Conservation (phyloP, 176 grass and related monocot genomes). For the Coix lacrymajobi region DNA sequence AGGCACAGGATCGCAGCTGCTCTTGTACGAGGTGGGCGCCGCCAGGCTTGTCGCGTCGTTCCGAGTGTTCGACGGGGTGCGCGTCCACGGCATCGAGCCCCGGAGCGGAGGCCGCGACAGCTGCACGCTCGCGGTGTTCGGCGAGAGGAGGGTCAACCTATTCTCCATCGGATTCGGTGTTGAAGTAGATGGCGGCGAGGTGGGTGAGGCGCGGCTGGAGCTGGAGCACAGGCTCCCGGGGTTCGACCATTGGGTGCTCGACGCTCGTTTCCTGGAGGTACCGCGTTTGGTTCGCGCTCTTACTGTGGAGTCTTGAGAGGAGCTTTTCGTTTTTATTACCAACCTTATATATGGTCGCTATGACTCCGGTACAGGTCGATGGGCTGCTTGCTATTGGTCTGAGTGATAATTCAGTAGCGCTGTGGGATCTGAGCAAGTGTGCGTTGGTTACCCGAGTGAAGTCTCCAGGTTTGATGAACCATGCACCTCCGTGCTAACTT, state of each 20-base stretch:
- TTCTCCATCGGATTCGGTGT: slow-evolving; percentile 25
- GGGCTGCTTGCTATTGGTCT: slow-evolving; percentile 63
- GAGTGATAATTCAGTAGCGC: slow-evolving; percentile 76
- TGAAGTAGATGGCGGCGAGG: background rate
- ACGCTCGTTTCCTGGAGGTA: slow-evolving; percentile 66
- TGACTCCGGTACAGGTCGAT: slow-evolving; percentile 38
- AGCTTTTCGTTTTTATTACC: background rate
- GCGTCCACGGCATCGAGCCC: slow-evolving; percentile 73
- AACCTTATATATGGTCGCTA: background rate
- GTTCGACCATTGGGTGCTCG: slow-evolving; percentile 88
- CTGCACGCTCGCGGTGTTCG: slow-evolving; percentile 39
- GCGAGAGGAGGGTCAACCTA: slow-evolving; percentile 69
- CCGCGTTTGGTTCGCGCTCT: background rate
- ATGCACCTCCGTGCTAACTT: background rate
- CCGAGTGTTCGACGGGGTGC: slow-evolving; percentile 64
- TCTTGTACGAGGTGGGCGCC: slow-evolving; percentile 46
- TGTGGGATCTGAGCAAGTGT: slow-evolving; percentile 53
- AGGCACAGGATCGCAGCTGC: slow-evolving; percentile 71
- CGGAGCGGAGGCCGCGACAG: background rate
- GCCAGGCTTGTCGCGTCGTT: slow-evolving; percentile 49
- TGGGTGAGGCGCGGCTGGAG: slow-evolving; percentile 16
- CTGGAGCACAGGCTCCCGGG: slow-evolving; percentile 50
- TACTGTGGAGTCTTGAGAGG: background rate
- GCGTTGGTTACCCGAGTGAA: slow-evolving; percentile 47
- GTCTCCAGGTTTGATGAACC: slow-evolving; percentile 50